Percentiles rank a stretch among this genome's conserved stretches.
Evolutionary conservation across 2,329 filamentous ascomycete species (phyloP).

Genomic region (Colletotrichum sp.): DNA sequence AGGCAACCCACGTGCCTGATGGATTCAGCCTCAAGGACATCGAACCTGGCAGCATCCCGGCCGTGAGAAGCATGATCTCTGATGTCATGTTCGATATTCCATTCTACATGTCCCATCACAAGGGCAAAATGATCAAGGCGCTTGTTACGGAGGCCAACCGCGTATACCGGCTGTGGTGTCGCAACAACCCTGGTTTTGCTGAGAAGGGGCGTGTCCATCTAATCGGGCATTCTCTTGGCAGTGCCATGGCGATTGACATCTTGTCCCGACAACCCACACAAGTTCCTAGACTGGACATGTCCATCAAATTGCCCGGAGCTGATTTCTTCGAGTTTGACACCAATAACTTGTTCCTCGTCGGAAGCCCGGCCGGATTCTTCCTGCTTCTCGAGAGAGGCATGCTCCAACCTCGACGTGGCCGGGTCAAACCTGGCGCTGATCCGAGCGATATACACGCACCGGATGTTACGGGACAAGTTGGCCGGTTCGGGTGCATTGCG

Average conservation of each 20-base stretch:
- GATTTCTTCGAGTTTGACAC: slow-evolving; percentile 90
- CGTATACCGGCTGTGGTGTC: slow-evolving; percentile 94
- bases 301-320: slow-evolving; percentile 44
- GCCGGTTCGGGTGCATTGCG: slow-evolving; percentile 86
- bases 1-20: slow-evolving; percentile 57
- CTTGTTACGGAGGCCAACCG: slow-evolving; percentile 91
- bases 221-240: slow-evolving; percentile 91
- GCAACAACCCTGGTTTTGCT: slow-evolving; percentile 87
- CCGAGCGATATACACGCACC: slow-evolving; percentile 59
- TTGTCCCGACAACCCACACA: slow-evolving; percentile 85
- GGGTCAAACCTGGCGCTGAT: slow-evolving; percentile 77
- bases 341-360: slow-evolving; percentile 84
- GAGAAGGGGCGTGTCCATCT: slow-evolving; percentile 85
- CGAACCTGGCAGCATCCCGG: slow-evolving; percentile 87
- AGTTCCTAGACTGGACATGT: slow-evolving; percentile 57
- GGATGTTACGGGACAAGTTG: slow-evolving; percentile 76
- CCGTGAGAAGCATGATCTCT: slow-evolving; percentile 90
- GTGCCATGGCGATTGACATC: slow-evolving; percentile 92
- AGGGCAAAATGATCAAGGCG: slow-evolving; percentile 90
- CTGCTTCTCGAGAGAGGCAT: slow-evolving; percentile 77
- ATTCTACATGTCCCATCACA: slow-evolving; percentile 96
- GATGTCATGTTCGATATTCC: slow-evolving; percentile 99
- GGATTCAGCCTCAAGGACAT: slow-evolving; percentile 81
- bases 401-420: slow-evolving; percentile 77
- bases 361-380: slow-evolving; percentile 93